Evolutionary conservation across 192 early-diverging fungal species (phyloP).

Genomic region (Spinellus fusiger): DNA sequence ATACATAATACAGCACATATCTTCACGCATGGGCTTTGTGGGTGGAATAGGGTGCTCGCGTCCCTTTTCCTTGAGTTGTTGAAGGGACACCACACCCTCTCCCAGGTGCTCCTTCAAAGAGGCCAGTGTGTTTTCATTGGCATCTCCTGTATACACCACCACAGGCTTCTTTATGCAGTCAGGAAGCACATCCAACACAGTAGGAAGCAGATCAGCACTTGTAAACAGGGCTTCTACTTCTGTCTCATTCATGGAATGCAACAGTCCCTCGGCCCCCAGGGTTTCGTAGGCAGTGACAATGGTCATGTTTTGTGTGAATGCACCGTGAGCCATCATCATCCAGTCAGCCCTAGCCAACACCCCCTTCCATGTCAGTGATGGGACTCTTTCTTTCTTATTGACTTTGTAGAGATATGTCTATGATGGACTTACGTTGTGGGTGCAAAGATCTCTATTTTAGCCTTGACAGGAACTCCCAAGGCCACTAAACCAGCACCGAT

Average conservation of each 20-base stretch:
- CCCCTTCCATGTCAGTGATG: conserved; percentile 45
- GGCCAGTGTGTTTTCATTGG: conserved; percentile 47
- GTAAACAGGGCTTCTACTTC: conserved; percentile 66
- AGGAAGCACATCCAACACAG: conserved; percentile 50
- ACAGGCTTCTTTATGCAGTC: conserved; percentile 50
- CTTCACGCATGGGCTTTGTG: conserved; percentile 59
- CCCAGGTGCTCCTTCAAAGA: conserved; percentile 38
- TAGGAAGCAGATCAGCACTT: conserved; percentile 62
- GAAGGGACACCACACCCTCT: conserved; percentile 56
- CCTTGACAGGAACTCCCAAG: conserved; percentile 44
- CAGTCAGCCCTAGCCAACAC: conserved; percentile 20
- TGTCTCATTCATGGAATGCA: conserved; percentile 72
- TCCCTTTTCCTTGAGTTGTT: conserved; percentile 61
- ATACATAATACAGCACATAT: conserved; percentile 83
- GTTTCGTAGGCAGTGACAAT: conserved; percentile 88
- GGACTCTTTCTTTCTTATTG: neutral
- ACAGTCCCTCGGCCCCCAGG: conserved; percentile 76
- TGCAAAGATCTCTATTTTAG: conserved; percentile 62
- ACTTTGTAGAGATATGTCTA: neutral
- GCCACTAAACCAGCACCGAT: conserved; percentile 69
- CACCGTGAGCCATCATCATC: conserved; percentile 33
- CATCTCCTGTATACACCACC: conserved; percentile 65
- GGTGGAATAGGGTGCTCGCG: conserved; percentile 53
- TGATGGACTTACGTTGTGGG: conserved; percentile 51
- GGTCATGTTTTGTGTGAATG: conserved; percentile 64